A percentile compares a stretch with the other conserved stretches of the same genome.
These are phyloP conservation scores for Yamadazyma blattariae DNA, from an alignment of 1,139 yeast species.

Conservation along the genomic window DNA sequence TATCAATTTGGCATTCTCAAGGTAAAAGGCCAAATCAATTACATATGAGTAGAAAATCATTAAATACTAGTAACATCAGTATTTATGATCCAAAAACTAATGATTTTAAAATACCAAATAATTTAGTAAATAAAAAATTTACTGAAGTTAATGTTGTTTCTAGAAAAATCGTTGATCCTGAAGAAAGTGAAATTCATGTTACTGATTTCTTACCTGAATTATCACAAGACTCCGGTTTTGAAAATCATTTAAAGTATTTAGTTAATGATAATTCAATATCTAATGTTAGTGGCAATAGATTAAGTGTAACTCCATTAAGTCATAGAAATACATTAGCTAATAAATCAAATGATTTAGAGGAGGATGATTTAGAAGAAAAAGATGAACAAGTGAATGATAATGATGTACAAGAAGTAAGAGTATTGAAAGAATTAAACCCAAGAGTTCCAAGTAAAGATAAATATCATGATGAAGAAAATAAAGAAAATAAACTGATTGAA, in stretches of 20 bases:
- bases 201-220: slow-evolving; percentile 45
- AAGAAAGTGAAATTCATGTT: slow-evolving; percentile 34
- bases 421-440: neutral
- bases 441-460: neutral
- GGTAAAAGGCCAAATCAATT: slow-evolving; percentile 16
- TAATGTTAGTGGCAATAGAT: slow-evolving; percentile 20
- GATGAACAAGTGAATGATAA: neutral
- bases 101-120: slow-evolving; percentile 20
- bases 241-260: slow-evolving; percentile 27
- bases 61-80: slow-evolving; percentile 14
- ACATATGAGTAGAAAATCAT: slow-evolving; percentile 5
- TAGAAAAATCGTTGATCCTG: slow-evolving; percentile 40
- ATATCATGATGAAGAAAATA: neutral
- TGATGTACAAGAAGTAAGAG: neutral
- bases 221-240: slow-evolving; percentile 49
- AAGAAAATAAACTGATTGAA: slow-evolving; percentile 1
- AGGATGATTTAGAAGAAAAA: neutral
- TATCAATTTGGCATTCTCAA: slow-evolving; percentile 47
- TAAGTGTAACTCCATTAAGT: slow-evolving; percentile 27
- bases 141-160: slow-evolving; percentile 45
- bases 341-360: neutral
- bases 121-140: slow-evolving; percentile 31
- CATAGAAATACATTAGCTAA: slow-evolving; percentile 26
- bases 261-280: slow-evolving; percentile 17
- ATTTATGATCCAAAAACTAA: slow-evolving; percentile 14